Evolutionary conservation across 176 grass and related monocot genomes (phyloP), one percentile per base, ranked within the genome.

Genomic region (Carex cristatella): DNA sequence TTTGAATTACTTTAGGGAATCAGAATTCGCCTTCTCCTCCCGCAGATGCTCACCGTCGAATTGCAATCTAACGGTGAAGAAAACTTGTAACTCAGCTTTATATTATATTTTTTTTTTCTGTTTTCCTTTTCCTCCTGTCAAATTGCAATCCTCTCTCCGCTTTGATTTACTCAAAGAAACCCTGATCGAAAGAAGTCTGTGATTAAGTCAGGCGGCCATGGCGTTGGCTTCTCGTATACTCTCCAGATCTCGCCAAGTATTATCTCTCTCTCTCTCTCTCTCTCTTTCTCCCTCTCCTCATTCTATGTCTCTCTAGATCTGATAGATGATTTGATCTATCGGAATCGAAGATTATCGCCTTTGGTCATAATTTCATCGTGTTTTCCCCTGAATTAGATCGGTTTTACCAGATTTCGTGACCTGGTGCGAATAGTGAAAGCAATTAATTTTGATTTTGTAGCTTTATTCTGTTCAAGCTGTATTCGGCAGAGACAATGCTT

Each of bases 171-270:
- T 35, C 2, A 69, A 46, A 54, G 65, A 49, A 83, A 67, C 73
- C 49, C 53, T 55, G 46, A 51, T 12, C 49, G 37, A 81, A 18
- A 49, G 35, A 81, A 72, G 61, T 81, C 13, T 60, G 61, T 11
- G 27, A 48, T 27, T 83, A 15, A 12, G 72, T 85, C 35, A 82
- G 4, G 81, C 82, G 32, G 74, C 81, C 84, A 96, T 99, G 97
- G 93, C 97, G 88, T 60, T 99, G 88, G 91, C 88, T 82, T 84
- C 88, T 70, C 96, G 96, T 83, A 64, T 99, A 60, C 81, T 91
- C 57, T 94, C 88, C 84, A 87, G 93, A 84, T 96, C 93, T 19
- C 88, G 93, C 7, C 97, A 99, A 85, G 97, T 99, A 85, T 27
- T 64, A 42, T 81, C 79, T 7, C 51, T 37, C 10, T 46, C 10